A percentile compares a stretch with the other conserved stretches of the same genome.
Evolutionary conservation across 805 yeast genomes (phyloP).

Genomic region (Yamadazyma philogaea): DNA sequence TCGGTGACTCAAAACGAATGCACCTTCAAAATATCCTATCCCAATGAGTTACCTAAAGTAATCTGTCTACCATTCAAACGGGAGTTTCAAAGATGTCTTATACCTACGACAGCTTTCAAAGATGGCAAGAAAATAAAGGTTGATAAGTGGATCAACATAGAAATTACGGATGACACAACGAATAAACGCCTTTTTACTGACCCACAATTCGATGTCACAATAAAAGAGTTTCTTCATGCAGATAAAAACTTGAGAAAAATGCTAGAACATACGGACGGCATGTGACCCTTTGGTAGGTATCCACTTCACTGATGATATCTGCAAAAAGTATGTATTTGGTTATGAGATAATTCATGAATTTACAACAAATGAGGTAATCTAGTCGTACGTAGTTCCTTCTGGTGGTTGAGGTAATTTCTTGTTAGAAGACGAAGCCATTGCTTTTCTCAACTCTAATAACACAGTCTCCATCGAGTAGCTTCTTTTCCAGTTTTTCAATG

Average conservation of each 20-base stretch:
- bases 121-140: constrained; percentile 24
- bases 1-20: constrained; percentile 42
- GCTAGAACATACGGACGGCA: constrained; percentile 20
- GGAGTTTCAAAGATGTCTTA: constrained; percentile 38
- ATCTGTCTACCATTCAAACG: constrained; percentile 44
- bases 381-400: constrained; percentile 70
- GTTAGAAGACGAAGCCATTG: constrained; percentile 79
- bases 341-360: neutral
- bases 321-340: neutral
- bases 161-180: constrained; percentile 33
- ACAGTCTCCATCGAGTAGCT: constrained; percentile 92
- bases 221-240: constrained; percentile 34
- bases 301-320: neutral
- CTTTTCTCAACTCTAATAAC: constrained; percentile 77
- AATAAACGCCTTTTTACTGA: constrained; percentile 26
- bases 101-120: constrained; percentile 20
- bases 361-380: neutral
- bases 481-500: constrained; percentile 81
- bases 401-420: constrained; percentile 87
- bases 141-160: constrained; percentile 38
- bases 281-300: neutral
- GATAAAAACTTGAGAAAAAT: constrained; percentile 35
- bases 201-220: constrained; percentile 22
- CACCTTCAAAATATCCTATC: constrained; percentile 30
- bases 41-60: constrained; percentile 30